phyloP scores from a whole-genome alignment of 1,139 yeast species.

The Taphrina wiesneri region DNA sequence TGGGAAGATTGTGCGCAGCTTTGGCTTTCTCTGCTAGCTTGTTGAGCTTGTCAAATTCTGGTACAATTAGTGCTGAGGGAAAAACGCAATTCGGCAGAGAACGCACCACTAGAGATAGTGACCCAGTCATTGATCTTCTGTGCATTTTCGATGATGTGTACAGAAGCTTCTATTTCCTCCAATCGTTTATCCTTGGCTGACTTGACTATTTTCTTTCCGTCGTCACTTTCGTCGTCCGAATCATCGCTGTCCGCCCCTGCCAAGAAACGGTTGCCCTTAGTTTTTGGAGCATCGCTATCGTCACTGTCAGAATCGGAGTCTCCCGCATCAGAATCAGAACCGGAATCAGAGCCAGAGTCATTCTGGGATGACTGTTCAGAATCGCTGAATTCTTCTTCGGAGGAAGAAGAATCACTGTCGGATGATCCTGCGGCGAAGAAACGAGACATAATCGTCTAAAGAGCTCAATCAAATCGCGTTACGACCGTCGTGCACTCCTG shows the following conservation, averaged over 20 bases:
- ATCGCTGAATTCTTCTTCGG: conserved; percentile 48
- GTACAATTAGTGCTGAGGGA: conserved; percentile 37
- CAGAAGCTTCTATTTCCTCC: conserved; percentile 75
- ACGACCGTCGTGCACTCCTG: background rate
- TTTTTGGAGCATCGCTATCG: conserved; percentile 46
- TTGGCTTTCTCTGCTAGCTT: conserved; percentile 68
- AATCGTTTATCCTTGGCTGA: conserved; percentile 89
- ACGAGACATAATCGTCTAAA: conserved; percentile 58
- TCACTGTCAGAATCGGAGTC: conserved; percentile 48
- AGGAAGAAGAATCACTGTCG: conserved; percentile 55
- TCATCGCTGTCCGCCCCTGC: conserved; percentile 53
- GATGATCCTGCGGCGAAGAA: conserved; percentile 66
- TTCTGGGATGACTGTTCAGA: conserved; percentile 46
- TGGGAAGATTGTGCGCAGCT: conserved; percentile 71
- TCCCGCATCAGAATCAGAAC: conserved; percentile 31
- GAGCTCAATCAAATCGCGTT: background rate
- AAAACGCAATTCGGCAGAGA: background rate
- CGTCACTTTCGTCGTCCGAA: conserved; percentile 60
- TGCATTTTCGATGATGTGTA: conserved; percentile 69
- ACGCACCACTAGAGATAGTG: conserved; percentile 53
- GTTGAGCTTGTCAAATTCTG: conserved; percentile 76
- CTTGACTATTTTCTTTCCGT: conserved; percentile 79
- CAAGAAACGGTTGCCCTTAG: conserved; percentile 47
- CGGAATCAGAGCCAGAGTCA: conserved; percentile 48
- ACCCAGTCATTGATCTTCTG: conserved; percentile 80